Evolutionary conservation across 75 land plant species (phyloP), one percentile per base, ranked within the genome.

Genomic region (Pseudotsuga menziesii): DNA sequence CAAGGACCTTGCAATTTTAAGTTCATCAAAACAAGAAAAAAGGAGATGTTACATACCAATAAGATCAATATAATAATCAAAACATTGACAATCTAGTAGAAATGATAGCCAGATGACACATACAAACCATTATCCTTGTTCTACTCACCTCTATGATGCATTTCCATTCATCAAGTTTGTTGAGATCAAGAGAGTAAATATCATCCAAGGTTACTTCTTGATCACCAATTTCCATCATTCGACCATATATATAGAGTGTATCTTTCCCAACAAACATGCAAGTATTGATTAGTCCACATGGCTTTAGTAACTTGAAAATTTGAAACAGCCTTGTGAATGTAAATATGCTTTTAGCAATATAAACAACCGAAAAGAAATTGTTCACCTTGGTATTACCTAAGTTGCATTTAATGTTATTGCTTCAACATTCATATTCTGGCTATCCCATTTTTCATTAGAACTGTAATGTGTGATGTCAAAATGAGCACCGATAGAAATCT

Each of bases 151-250:
- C 90, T 78, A 92, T 94, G 11, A 97, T 75, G 83, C 98, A 93
- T 79, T 91, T 97, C 99, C 99, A 97, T 75, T 98, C 92, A 88
- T 97, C 99, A 25, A 97, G 88, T 86, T 97, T 97, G 78, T 91
- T 91, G 63, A 97, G 93, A 81, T 97, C 97, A 32, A 97, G 86
- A 13, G 83, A 73, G 77, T 92, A 92, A 25, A 97, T 75, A 83
- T 97, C 99, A 87, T 97, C 98, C 76, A 97, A 89, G 19, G 96
- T 97, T 63, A 97, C 87, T 79, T 94, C 99, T 58, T 78, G 84
- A 82, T 97, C 99, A 76, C 89, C 97, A 73, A 88, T 72, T 85
- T 97, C 99, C 98, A 94, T 92, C 91, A 91, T 91, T 52, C 99
- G 98, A 58, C 99, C 99, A 86, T 94, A 97, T 4, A 97, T 58